Conservation (phyloP, 352 stramenopile species). For the Phytophthora lateralis region DNA sequence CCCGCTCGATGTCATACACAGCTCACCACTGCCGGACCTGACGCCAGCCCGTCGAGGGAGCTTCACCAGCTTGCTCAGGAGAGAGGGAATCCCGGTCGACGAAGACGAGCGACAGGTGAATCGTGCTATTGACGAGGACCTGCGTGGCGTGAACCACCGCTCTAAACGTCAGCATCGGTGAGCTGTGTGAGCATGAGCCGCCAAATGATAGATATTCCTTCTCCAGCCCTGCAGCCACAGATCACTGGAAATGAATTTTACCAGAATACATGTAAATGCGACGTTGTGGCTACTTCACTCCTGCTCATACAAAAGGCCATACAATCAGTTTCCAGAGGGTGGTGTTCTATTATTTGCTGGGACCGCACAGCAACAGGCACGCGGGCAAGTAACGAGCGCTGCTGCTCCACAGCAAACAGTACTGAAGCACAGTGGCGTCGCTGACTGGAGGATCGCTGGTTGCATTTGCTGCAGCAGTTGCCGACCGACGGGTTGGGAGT, state of each 20-base stretch:
- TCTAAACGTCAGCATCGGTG: slow-evolving; percentile 17
- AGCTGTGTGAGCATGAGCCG: not conserved
- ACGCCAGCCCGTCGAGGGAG: slow-evolving; percentile 45
- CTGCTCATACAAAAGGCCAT: slow-evolving; percentile 20
- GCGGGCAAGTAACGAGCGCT: slow-evolving; percentile 10
- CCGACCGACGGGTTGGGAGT: not conserved
- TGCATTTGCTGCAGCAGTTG: not conserved
- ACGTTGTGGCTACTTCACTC: slow-evolving; percentile 13
- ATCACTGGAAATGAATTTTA: not conserved
- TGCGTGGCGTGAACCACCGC: slow-evolving; percentile 38
- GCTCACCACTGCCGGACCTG: slow-evolving; percentile 35
- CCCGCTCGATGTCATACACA: slow-evolving; percentile 14
- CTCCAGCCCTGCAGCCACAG: not conserved
- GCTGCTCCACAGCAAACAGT: not conserved
- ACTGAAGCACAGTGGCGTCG: not conserved
- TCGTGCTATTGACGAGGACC: slow-evolving; percentile 39
- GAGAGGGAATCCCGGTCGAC: slow-evolving; percentile 53
- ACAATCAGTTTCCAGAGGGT: slow-evolving; percentile 32
- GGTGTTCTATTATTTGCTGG: slow-evolving; percentile 41
- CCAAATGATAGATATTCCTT: slow-evolving; percentile 7
- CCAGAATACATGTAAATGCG: not conserved
- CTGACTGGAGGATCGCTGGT: not conserved
- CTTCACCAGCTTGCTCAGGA: slow-evolving; percentile 51
- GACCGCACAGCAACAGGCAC: slow-evolving; percentile 11
- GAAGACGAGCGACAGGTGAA: slow-evolving; percentile 47